Base-by-base conservation (phyloP, 352 stramenopile genomes). In the Albugo laibachii region DNA sequence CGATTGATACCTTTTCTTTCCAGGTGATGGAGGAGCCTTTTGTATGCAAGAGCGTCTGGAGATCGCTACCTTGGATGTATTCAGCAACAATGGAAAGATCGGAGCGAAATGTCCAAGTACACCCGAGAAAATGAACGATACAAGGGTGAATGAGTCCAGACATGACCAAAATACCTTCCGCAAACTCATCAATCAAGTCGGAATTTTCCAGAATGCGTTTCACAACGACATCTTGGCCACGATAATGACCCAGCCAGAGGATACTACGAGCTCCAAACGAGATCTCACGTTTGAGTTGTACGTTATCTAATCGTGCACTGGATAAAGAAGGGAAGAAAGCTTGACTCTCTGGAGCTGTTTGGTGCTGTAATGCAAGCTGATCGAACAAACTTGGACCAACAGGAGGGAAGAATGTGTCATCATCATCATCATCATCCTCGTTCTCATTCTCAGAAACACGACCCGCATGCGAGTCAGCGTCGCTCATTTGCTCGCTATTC, bases 151-250 rank as follows among this genome's bases (percentile, higher is more conserved):
- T 63, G 31, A 92, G 62, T 13, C 67, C 66, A 36, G 73, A 79
- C 78, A 92, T 92, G 46, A 69, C 84, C 54, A 78, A 51, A 60
- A 88, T 87, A 58, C 88, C 78, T 21, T 72, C 65, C 18, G 66
- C 73, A 50, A 92, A 92, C 15, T 64, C 49, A 16, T 67, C 62
- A 49, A 57, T 56, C 50, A 85, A 69, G 41, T 87, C 73, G 31
- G 82, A 70, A 36, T 68, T 68, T 52, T 86, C 75, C 45, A 88
- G 81, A 73, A 92, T 88, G 54, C 73, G 69, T 65, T 92, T 92
- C 13, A 92, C 75, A 0, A 76, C 78, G 12, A 92, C 78, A 0
- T 73, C 73, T 48, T 86, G 74, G 12, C 75, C 78, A 48, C 88
- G 78, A 63, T 87, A 88, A 61, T 92, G 78, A 10, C 78, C 75